Base-by-base conservation (phyloP, 345 rosid species). In the Limnanthes douglasii region DNA sequence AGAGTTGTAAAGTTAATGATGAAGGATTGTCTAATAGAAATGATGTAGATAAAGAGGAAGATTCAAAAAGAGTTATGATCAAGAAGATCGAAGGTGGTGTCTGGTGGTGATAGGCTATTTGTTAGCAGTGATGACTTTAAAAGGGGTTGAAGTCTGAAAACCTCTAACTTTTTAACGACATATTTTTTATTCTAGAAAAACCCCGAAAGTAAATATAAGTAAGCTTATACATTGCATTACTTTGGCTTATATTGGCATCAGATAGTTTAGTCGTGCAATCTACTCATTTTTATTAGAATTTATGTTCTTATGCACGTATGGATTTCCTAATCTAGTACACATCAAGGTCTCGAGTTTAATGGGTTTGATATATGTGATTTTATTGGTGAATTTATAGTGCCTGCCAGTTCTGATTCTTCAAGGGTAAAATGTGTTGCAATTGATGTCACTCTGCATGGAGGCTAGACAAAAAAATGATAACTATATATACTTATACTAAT, bases 281-380 rank as follows among this genome's bases (percentile, higher is more conserved):
- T 76, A 90, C 13, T 72, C 79, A 8, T 34, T 74, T 53, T 30
- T 79, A 65, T 83, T 37, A 83, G 72, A 41, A 11, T 78, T 12
- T 88, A 88, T 64, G 79, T 69, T 20, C 48, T 72, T 48, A 56
- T 74, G 31, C 97, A 83, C 55, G 56, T 83, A 20, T 72, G 83
- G 70, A 42, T 79, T 14, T 70, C 72, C 8, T 41, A 53, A 45
- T 72, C 94, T 14, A 68, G 68, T 50, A 21, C 69, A 37, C 56
- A 83, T 60, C 81, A 79, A 60, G 97, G 97, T 46, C 75, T 88
- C 21, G 97, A 83, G 61, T 83, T 88, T 66, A 68, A 66, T 31
- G 93, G 95, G 57, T 81, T 88, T 48, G 98, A 88, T 53, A 53
- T 88, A 37, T 95, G 93, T 10, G 98, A 88, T 65, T 88, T 95